Evolutionary conservation across 441 rosid species (phyloP), one percentile per base, ranked within the genome.

Genomic region (Arabidopsis hybrid): DNA sequence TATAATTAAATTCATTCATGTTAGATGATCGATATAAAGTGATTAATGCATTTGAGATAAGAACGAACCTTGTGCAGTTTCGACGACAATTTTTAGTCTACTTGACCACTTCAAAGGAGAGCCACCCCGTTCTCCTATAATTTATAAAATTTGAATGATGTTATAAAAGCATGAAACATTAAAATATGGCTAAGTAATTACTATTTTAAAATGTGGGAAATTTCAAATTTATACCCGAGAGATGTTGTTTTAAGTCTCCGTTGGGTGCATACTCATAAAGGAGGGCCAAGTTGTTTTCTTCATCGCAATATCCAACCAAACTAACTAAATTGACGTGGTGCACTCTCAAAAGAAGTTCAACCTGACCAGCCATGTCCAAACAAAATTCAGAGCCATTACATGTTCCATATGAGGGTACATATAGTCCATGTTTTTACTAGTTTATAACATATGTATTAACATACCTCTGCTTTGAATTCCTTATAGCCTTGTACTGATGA

Each of bases 251-350:
- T 4, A 87, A 49, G 65, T 84, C 82, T 67, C 91, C 90, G 3
- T 50, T 50, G 1, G 78, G 67, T 80, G 86, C 82, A 73, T 80
- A 82, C 69, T 89, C 90, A 34, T 87, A 87, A 63, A 87, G 36
- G 12, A 89, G 69, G 2, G 78, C 88, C 16, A 78, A 46, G 55
- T 75, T 70, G 10, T 6, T 35, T 7, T 62, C 67, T 16, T 89
- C 89, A 6, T 83, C 69, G 53, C 92, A 89, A 42, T 83, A 89
- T 1, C 95, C 88, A 1, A 89, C 45, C 2, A 87, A 55, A 8
- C 84, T 73, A 38, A 74, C 83, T 45, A 87, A 75, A 43, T 87
- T 88, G 29, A 69, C 74, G 10, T 88, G 95, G 78, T 89, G 88
- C 53, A 87, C 80, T 53, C 82, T 76, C 81, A 81, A 79, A 35